Conservation (phyloP, 495 filamentous ascomycete species). For the Talaromyces trachyspermus region DNA sequence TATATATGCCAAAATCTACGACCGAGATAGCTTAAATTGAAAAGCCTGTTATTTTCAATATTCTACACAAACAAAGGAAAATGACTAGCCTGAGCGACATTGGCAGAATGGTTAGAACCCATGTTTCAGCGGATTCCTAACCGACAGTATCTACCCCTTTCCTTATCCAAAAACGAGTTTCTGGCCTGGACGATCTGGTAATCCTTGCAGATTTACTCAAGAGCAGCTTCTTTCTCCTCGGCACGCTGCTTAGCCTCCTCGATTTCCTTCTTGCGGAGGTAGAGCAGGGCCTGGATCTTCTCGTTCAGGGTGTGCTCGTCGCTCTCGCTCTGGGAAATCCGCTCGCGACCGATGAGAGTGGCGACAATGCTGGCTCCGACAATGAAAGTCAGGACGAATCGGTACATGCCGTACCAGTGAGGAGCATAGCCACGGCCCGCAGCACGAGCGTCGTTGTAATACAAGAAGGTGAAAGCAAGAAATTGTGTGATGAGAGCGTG, state of each 20-base stretch:
- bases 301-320: slow-evolving; percentile 44
- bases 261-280: slow-evolving; percentile 51
- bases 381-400: slow-evolving; percentile 90
- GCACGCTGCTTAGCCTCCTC: slow-evolving; percentile 50
- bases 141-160: neutral
- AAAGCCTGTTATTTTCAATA: too few species aligned
- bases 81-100: neutral
- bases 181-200: too few species aligned
- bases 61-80: slow-evolving; percentile 2
- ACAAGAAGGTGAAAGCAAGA: slow-evolving; percentile 78
- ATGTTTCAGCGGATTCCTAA: neutral
- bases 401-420: slow-evolving; percentile 86
- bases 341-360: slow-evolving; percentile 77
- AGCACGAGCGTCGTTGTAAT: slow-evolving; percentile 78
- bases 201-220: slow-evolving; percentile 43
- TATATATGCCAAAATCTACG: too few species aligned
- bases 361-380: slow-evolving; percentile 84
- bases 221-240: slow-evolving; percentile 30
- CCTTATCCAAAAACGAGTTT: too few species aligned
- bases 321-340: slow-evolving; percentile 57
- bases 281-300: slow-evolving; percentile 56
- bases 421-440: slow-evolving; percentile 76
- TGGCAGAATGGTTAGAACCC: neutral
- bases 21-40: too few species aligned
- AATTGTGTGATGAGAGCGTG: slow-evolving; percentile 90